Conservation (phyloP, 176 grass and related monocot genomes). For the Phoenix dactylifera region DNA sequence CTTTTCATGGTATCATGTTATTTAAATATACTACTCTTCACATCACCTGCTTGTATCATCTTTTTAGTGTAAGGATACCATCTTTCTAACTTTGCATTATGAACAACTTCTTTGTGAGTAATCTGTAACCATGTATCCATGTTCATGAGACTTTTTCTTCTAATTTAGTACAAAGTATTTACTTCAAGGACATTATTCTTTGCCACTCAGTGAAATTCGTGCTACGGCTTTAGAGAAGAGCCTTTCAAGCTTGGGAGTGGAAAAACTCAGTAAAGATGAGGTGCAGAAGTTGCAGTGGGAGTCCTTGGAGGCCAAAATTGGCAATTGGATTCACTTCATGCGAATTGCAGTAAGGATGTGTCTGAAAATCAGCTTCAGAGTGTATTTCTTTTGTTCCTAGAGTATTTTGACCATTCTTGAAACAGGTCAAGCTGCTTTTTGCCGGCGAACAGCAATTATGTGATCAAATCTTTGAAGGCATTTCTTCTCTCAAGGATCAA, state of each 20-base stretch:
- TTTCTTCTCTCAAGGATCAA: slow-evolving; percentile 69
- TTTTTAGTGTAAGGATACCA: no score
- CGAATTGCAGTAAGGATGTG: slow-evolving; percentile 68
- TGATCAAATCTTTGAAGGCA: slow-evolving; percentile 86
- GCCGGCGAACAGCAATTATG: slow-evolving; percentile 77
- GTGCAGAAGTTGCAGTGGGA: slow-evolving; percentile 98
- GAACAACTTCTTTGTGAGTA: no score
- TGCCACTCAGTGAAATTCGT: slow-evolving; percentile 51
- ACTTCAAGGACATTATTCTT: no score
- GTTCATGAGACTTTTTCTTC: no score
- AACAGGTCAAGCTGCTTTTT: slow-evolving; percentile 95
- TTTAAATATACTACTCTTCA: no score
- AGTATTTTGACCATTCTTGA: slow-evolving; percentile 21
- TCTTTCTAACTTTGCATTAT: no score
- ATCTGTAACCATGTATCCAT: no score
- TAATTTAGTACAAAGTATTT: no score
- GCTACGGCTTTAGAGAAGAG: slow-evolving; percentile 78
- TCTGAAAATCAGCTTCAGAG: neutral
- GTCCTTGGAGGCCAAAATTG: slow-evolving; percentile 80
- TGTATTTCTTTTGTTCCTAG: slow-evolving; percentile 3
- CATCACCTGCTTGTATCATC: no score
- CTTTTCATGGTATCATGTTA: no score
- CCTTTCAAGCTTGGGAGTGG: slow-evolving; percentile 82
- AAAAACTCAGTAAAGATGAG: slow-evolving; percentile 96
- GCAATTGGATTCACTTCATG: slow-evolving; percentile 98